phyloP scores from a whole-genome alignment of 495 filamentous ascomycete species.

The Tuber aestivum region DNA sequence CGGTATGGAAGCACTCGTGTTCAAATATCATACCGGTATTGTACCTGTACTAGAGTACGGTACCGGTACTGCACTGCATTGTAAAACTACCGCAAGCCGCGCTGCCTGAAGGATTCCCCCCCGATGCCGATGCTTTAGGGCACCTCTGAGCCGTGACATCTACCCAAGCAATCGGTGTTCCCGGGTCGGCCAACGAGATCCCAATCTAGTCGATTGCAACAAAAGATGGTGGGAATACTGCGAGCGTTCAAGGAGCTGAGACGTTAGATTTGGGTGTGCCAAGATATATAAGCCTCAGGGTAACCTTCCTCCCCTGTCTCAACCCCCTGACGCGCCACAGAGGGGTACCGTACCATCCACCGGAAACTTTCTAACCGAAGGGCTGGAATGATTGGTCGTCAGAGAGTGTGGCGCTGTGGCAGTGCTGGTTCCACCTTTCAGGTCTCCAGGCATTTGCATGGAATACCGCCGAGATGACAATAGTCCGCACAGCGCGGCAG shows the following conservation, averaged over 20 bases:
- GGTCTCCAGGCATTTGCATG: neutral
- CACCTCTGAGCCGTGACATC: neutral
- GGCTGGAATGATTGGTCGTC: neutral
- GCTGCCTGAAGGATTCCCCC: neutral
- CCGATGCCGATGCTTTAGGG: neutral
- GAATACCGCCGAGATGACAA: neutral
- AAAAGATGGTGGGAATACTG: neutral
- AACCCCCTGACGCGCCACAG: slow-evolving; percentile 1
- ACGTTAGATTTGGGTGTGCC: slow-evolving; percentile 2
- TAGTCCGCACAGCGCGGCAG: neutral
- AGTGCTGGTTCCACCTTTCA: neutral
- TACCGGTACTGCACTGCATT: neutral
- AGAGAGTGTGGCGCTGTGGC: slow-evolving; percentile 2
- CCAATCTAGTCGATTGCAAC: neutral
- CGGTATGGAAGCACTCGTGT: neutral
- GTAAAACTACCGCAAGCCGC: neutral
- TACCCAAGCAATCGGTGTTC: neutral
- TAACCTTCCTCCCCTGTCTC: neutral
- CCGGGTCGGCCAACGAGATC: neutral
- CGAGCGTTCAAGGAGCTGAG: neutral
- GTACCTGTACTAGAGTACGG: neutral
- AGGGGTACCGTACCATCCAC: neutral
- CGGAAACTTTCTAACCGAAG: neutral
- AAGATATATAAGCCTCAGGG: neutral
- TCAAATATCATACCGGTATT: neutral